Evolutionary conservation across 306 rosid species (phyloP).

Genomic region (Trifolium repens): DNA sequence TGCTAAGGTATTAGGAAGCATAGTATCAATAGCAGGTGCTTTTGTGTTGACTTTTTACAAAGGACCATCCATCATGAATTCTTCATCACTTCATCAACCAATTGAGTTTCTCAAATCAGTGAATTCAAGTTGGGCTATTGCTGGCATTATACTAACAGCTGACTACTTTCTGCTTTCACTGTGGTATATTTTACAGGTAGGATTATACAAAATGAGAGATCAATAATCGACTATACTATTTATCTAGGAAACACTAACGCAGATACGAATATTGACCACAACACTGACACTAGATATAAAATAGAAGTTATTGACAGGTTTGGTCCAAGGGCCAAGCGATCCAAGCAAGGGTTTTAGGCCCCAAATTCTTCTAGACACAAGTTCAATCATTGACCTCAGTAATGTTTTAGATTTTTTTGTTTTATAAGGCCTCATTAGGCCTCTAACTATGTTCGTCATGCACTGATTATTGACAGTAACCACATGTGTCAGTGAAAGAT

Average conservation of each 20-base stretch:
- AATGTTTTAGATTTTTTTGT: too few species aligned
- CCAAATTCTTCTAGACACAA: too few species aligned
- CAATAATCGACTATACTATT: too few species aligned
- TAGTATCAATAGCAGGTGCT: conserved; percentile 83
- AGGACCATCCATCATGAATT: conserved; percentile 60
- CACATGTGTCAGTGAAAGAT: not conserved
- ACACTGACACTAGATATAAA: not conserved
- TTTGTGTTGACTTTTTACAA: conserved; percentile 77
- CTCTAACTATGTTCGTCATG: too few species aligned
- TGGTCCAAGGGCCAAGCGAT: too few species aligned
- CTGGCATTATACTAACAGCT: conserved; percentile 58
- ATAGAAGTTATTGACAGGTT: too few species aligned
- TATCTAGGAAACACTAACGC: not conserved
- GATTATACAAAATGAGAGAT: not conserved
- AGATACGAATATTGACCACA: not conserved
- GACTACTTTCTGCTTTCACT: conserved; percentile 65
- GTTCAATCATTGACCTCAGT: too few species aligned
- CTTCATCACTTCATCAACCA: conserved; percentile 44
- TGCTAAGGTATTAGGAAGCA: conserved; percentile 81
- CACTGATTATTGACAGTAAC: not conserved
- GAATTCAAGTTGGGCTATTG: conserved; percentile 64
- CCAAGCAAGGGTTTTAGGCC: too few species aligned
- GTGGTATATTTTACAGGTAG: conserved; percentile 91
- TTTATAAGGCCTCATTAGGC: too few species aligned
- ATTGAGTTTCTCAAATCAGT: conserved; percentile 39